Evolutionary conservation across 2,329 filamentous ascomycete genomes (phyloP), one percentile per base, ranked within the genome.

Genomic region (Fusarium anthophilum): DNA sequence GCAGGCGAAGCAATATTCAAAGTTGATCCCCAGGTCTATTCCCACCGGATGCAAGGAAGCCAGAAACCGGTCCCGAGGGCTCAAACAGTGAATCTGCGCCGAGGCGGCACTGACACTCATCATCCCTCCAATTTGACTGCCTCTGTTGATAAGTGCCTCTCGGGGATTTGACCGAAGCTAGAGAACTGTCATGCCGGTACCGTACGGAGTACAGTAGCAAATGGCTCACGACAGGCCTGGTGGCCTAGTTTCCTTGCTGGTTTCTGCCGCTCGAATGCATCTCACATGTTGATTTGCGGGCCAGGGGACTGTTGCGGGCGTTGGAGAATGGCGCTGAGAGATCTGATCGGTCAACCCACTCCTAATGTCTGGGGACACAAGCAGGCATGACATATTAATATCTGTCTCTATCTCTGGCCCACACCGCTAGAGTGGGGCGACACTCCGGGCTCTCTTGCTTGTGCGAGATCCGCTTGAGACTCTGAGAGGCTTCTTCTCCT

Each of bases 351-450:
- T 74, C 76, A 77, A 76, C 73, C 63, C 68, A 68, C 61, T 72
- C 56, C 51, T 60, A 72, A 69, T 63, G 65, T 70, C 58, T 66
- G 63, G 66, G 55, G 55, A 69, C 51, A 63, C 37, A 64, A 63
- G 59, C 70, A 50, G 63, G 69, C 76, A 75, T 78, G 76, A 78
- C 76, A 78, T 77, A 78, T 78, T 78, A 65, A 78, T 78, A 78
- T 78, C 68, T 78, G 76, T 78, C 76, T 69, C 64, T 78, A 78
- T 78, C 76, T 77, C 51, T 64, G 74, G 63, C 69, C 76, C 76
- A 78, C 76, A 78, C 76, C 74, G 76, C 76, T 58, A 51, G 54
- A 66, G 74, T 76, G 76, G 76, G 72, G 66, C 74, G 17, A 55
- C 35, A 37, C 70, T 71, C 53, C 66, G 55, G 47, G 48, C 65